These are phyloP conservation scores for Pseudocercospora macadamiae DNA, from an alignment of 2,329 filamentous ascomycete genomes.

Conservation along the genomic window DNA sequence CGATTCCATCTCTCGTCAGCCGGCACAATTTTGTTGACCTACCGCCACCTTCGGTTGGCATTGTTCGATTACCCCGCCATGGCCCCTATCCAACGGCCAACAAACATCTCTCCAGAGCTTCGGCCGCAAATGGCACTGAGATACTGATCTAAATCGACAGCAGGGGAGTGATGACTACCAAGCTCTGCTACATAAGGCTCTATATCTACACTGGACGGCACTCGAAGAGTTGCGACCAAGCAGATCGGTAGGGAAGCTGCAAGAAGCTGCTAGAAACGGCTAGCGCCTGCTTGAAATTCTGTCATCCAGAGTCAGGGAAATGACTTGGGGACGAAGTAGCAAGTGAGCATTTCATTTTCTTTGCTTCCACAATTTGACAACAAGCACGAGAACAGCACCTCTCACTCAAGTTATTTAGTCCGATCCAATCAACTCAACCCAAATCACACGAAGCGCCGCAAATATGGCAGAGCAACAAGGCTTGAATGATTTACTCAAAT, in stretches of 20 bases:
- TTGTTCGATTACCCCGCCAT: background rate
- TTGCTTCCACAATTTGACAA: background rate
- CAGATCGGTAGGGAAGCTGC: slow-evolving; percentile 10
- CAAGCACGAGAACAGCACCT: no score
- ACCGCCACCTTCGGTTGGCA: background rate
- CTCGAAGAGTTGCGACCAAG: background rate
- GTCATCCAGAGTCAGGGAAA: slow-evolving; percentile 9
- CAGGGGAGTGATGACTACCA: no score
- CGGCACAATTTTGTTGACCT: background rate
- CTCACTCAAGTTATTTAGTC: no score
- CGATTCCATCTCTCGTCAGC: slow-evolving; percentile 3
- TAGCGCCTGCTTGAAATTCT: slow-evolving; percentile 19
- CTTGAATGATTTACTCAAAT: slow-evolving; percentile 79
- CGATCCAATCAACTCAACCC: no score
- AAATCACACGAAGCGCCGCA: background rate
- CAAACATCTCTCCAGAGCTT: background rate
- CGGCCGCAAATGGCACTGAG: no score
- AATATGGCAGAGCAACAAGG: slow-evolving; percentile 30
- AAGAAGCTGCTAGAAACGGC: slow-evolving; percentile 25
- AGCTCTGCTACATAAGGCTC: no score
- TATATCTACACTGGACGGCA: no score
- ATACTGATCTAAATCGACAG: no score
- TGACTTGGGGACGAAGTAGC: no score
- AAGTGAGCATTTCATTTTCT: slow-evolving; percentile 12
- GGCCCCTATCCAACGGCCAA: background rate